Evolutionary conservation across 768 basidiomycete genomes (phyloP), one percentile per base, ranked within the genome.

Genomic region (Gloeophyllum trabeum): DNA sequence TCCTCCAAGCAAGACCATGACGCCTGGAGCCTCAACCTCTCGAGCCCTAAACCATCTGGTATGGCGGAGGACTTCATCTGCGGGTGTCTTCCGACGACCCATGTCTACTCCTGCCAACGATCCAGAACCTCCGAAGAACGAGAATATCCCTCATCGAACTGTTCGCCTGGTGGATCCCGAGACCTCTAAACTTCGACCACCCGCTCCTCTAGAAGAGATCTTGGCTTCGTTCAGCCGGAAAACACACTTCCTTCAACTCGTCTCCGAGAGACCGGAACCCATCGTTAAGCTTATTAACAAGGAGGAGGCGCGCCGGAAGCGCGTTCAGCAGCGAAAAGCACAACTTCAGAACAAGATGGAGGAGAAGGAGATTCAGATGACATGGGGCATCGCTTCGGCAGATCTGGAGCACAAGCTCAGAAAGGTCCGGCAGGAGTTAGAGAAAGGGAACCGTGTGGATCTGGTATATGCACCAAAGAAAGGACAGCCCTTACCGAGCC

Each of bases 361-460:
- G 47, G 54, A 61, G 42, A 88, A 87, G 62, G 79, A 85, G 61
- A 63, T 86, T 4, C 80, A 83, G 59, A 53, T 90, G 36, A 75
- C 78, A 10, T 90, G 85, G 82, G 66, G 64, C 2, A 71, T 78
- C 10, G 73, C 62, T 5, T 48, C 55, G 23, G 72, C 67, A 5
- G 88, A 91, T 51, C 51, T 79, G 16, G 65, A 64, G 26, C 80
- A 81, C 57, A 89, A 86, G 56, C 45, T 89, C 24, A 64, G 61
- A 41, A 79, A 78, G 56, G 71, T 69, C 18, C 57, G 64, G 40
- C 62, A 68, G 40, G 71, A 80, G 28, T 58, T 91, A 42, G 71
- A 70, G 49, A 75, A 75, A 48, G 82, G 81, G 0, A 57, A 63
- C 24, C 61, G 70, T 6, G 73, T 88, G 43, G 65, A 72, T 42